These are phyloP conservation scores for sorghum (Sorghum bicolor) DNA, from an alignment of 176 grass and related monocot species.

Conservation along the genomic window DNA sequence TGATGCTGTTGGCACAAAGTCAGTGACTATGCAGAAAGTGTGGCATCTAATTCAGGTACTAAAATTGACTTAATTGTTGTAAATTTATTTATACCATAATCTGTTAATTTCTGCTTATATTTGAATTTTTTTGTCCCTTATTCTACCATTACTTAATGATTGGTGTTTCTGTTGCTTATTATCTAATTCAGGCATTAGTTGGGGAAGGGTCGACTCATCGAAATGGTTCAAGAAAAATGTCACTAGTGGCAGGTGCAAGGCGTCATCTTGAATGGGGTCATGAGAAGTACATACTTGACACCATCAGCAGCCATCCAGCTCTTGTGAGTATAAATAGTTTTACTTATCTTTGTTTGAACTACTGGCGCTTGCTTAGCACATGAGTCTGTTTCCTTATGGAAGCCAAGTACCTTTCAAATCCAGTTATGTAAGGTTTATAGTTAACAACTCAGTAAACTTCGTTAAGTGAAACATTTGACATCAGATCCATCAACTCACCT, in stretches of 20 bases:
- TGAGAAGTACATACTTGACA: conserved; percentile 94
- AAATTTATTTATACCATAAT: not conserved
- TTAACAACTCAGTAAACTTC: not conserved
- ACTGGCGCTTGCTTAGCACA: not conserved
- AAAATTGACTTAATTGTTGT: not conserved
- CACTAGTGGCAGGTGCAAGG: conserved; percentile 79
- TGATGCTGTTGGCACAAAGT: conserved; percentile 63
- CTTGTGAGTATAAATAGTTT: conserved; percentile 50
- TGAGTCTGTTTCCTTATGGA: not conserved
- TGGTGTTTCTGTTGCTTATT: conserved; percentile 17
- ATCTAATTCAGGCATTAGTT: conserved; percentile 74
- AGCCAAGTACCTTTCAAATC: not conserved
- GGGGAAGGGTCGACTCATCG: conserved; percentile 52
- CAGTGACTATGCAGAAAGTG: conserved; percentile 94
- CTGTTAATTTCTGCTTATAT: not conserved
- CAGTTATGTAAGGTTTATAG: conserved; percentile 17
- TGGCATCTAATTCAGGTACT: conserved; percentile 93
- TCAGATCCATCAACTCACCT: not conserved
- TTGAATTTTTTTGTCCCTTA: conserved; percentile 15
- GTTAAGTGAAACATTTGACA: not conserved
- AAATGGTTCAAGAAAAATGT: conserved; percentile 82
- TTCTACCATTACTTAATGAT: not conserved
- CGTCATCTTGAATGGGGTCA: conserved; percentile 95
- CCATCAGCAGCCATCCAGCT: conserved; percentile 73
- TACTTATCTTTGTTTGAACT: conserved; percentile 8